These are phyloP conservation scores for Persicaria maculosa DNA, from an alignment of 148 eudicot species.

Conservation along the genomic window DNA sequence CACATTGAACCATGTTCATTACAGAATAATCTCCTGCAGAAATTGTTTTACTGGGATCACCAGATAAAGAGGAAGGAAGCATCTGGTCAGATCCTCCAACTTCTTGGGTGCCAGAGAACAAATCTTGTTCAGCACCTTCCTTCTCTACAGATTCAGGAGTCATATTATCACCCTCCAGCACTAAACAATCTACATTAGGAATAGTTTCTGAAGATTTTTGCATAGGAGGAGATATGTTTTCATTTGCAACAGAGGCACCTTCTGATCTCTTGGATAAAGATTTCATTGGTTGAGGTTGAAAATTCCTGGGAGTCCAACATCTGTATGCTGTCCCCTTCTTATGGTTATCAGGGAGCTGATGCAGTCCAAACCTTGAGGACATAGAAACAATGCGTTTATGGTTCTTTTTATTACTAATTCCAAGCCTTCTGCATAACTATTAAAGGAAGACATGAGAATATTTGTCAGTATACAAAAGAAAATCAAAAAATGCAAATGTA, in stretches of 20 bases:
- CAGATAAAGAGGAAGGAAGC: slow-evolving; percentile 23
- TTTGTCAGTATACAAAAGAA: not conserved
- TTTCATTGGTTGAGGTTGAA: slow-evolving; percentile 38
- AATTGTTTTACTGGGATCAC: slow-evolving; percentile 21
- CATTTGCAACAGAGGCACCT: slow-evolving; percentile 25
- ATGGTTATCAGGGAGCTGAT: slow-evolving; percentile 53
- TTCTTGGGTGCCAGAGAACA: slow-evolving; percentile 20
- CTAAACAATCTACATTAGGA: slow-evolving; percentile 24
- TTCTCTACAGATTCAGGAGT: slow-evolving; percentile 19
- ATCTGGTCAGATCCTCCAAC: slow-evolving; percentile 23
- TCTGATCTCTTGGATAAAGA: slow-evolving; percentile 24
- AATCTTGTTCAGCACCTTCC: slow-evolving; percentile 28
- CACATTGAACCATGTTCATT: slow-evolving; percentile 21
- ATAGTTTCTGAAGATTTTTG: slow-evolving; percentile 23
- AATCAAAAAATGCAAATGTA: not conserved
- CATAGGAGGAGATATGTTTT: slow-evolving; percentile 16
- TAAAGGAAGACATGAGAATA: slow-evolving; percentile 3
- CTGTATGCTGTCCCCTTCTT: slow-evolving; percentile 63
- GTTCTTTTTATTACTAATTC: slow-evolving; percentile 59
- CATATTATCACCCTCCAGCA: slow-evolving; percentile 25
- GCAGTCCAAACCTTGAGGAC: slow-evolving; percentile 69
- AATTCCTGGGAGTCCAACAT: slow-evolving; percentile 71
- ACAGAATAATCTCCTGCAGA: slow-evolving; percentile 27
- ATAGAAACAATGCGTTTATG: slow-evolving; percentile 46
- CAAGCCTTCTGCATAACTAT: slow-evolving; percentile 84